These are phyloP conservation scores for Saccharomycopsis selenospora DNA, from an alignment of 805 yeast species.

Conservation along the genomic window DNA sequence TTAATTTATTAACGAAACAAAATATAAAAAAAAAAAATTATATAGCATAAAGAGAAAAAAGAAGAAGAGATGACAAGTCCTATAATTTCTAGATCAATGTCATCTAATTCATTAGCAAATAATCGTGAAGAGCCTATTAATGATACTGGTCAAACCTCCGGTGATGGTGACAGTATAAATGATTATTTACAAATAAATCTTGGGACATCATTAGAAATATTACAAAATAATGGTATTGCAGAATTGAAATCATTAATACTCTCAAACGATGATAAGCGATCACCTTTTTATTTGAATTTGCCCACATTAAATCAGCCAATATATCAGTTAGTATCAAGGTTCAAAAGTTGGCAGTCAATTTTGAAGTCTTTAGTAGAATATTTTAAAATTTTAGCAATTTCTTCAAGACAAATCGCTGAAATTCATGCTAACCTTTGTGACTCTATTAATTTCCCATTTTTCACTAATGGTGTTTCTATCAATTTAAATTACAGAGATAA, in stretches of 20 bases:
- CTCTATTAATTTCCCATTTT: constrained; percentile 31
- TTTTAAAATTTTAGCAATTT: constrained; percentile 11
- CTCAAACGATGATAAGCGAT: constrained; percentile 10
- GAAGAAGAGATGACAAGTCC: no score
- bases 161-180: no score
- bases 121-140: no score
- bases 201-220: constrained; percentile 1
- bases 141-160: no score
- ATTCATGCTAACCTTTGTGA: constrained; percentile 18
- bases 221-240: neutral
- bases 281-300: constrained; percentile 15
- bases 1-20: no score
- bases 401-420: constrained; percentile 11
- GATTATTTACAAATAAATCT: neutral
- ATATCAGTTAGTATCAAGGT: constrained; percentile 8
- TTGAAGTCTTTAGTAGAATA: constrained; percentile 14
- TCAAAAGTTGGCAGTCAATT: constrained; percentile 17
- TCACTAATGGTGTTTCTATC: constrained; percentile 17
- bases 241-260: constrained; percentile 9
- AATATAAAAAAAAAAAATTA: no score
- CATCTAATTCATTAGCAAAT: no score
- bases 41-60: no score
- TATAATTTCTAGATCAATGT: no score
- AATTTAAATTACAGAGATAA: constrained; percentile 19
- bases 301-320: constrained; percentile 15